Percentiles rank a stretch among this genome's conserved stretches.
phyloP scores from a whole-genome alignment of 163 green algal genomes.

The Coccomyxa subellipsoidea region DNA sequence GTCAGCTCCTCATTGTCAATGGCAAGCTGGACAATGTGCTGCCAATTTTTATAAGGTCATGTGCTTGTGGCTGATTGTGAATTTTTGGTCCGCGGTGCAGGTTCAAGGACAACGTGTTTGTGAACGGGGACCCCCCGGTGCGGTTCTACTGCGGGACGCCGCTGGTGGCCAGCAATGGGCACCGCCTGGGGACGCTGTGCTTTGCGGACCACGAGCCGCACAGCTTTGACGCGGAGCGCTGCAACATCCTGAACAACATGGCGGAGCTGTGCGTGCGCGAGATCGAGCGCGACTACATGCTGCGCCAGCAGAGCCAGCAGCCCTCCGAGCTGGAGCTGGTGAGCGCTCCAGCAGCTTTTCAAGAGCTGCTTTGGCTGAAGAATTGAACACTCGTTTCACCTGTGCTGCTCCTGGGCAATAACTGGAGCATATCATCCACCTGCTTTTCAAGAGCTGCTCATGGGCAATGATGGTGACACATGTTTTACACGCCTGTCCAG shows the following conservation, averaged over 20 bases:
- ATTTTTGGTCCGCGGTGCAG: slow-evolving; percentile 13
- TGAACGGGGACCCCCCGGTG: slow-evolving; percentile 36
- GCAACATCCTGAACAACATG: slow-evolving; percentile 71
- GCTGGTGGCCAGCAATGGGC: slow-evolving; percentile 47
- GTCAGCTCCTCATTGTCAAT: no score
- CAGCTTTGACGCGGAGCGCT: slow-evolving; percentile 57
- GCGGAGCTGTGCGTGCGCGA: slow-evolving; percentile 68
- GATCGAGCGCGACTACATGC: slow-evolving; percentile 46
- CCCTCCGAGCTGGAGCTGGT: not conserved
- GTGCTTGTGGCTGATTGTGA: not conserved
- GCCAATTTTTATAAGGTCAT: no score
- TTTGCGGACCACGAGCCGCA: slow-evolving; percentile 56
- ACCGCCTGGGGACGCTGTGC: slow-evolving; percentile 54
- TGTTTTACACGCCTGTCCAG: no score
- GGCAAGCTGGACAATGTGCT: no score
- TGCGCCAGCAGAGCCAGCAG: not conserved
- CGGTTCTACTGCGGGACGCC: slow-evolving; percentile 67
- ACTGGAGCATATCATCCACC: no score
- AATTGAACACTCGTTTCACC: no score
- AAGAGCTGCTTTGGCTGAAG: not conserved
- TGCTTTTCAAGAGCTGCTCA: no score
- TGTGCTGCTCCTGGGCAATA: no score
- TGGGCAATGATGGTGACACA: no score
- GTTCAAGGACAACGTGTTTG: slow-evolving; percentile 54
- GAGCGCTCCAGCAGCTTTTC: not conserved